Percentiles rank a stretch among this genome's conserved stretches.
phyloP scores from a whole-genome alignment of 306 rosid genomes.

The Rosa chinensis region DNA sequence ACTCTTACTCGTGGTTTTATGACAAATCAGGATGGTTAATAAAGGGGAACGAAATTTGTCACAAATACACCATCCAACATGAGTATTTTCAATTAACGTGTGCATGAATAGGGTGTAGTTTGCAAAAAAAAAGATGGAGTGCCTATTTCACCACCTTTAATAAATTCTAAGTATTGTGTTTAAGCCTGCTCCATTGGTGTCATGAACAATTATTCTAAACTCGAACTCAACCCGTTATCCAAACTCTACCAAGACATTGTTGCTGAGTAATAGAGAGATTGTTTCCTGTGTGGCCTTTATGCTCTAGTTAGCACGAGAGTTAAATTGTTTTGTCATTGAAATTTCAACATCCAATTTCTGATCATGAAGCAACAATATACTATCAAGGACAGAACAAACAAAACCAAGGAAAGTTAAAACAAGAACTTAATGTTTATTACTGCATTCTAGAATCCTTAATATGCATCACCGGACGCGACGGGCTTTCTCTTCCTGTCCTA shows the following conservation, averaged over 20 bases:
- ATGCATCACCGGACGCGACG: constrained; percentile 65
- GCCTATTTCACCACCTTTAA: background rate
- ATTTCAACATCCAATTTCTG: background rate
- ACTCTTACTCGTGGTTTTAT: too few relatives aligned
- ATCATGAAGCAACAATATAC: background rate
- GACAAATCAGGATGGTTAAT: too few relatives aligned
- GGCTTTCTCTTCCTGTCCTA: constrained; percentile 80
- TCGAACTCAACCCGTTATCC: background rate
- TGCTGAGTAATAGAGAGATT: background rate
- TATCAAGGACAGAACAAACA: background rate
- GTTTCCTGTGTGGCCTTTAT: background rate
- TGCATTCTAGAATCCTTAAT: background rate
- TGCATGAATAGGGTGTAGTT: background rate
- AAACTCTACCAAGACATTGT: background rate
- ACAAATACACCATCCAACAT: too few relatives aligned
- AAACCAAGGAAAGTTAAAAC: background rate
- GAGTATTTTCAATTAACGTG: too few relatives aligned
- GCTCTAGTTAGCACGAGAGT: background rate
- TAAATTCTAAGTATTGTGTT: background rate
- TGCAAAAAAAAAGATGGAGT: background rate
- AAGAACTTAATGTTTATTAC: background rate
- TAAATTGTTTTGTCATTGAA: background rate
- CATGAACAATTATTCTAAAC: background rate
- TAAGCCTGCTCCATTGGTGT: background rate
- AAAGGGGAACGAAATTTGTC: too few relatives aligned